Evolutionary conservation across 2,329 filamentous ascomycete genomes (phyloP).

Genomic region (Botrytis sinoallii): DNA sequence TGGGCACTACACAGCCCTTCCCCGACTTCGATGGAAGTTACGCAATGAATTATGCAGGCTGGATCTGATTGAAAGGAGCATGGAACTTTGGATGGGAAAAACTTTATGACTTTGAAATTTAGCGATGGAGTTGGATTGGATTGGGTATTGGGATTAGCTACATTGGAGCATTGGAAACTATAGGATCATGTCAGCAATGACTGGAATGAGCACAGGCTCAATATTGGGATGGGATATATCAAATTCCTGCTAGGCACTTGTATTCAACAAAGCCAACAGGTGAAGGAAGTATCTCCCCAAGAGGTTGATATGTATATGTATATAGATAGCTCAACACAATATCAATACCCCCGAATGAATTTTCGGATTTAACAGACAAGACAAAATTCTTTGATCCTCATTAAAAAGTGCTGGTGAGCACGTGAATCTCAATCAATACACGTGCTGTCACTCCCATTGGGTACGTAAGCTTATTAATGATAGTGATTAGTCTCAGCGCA

Average conservation of each 20-base stretch:
- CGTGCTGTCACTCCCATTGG: neutral
- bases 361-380: neutral
- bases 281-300: neutral
- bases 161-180: constrained; percentile 8
- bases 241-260: neutral
- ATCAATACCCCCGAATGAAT: neutral
- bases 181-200: constrained; percentile 18
- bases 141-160: constrained; percentile 17
- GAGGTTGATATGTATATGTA: neutral
- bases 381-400: neutral
- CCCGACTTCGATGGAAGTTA: constrained; percentile 1
- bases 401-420: neutral
- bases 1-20: constrained; percentile 12
- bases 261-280: neutral
- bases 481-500: neutral
- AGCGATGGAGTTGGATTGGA: constrained; percentile 16
- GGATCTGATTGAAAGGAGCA: constrained; percentile 16
- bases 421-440: neutral
- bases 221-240: neutral
- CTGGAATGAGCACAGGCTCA: neutral
- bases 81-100: constrained; percentile 17
- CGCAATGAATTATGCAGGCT: constrained; percentile 14
- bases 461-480: neutral
- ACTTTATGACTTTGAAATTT: constrained; percentile 8
- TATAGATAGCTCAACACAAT: constrained; percentile 6